Base-by-base conservation (phyloP, 345 rosid species). In the Salix viminalis region DNA sequence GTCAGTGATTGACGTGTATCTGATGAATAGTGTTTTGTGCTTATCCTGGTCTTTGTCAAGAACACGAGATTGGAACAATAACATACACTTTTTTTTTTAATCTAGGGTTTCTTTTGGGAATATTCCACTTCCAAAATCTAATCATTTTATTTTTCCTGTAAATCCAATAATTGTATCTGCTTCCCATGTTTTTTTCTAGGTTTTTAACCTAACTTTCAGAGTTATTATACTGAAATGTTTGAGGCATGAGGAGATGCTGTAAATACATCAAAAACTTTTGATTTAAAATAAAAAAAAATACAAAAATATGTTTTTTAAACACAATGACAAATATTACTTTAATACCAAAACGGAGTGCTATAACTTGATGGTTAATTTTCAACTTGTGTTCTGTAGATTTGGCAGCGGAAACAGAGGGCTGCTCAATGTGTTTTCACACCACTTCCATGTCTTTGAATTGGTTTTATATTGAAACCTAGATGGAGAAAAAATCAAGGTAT, bases 11-110 rank as follows among this genome's bases (percentile, higher is more conserved):
- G 73, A 68, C 44, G 73, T 76, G 79, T 56, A 26, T 46, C 4
- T 46, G 18, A 46, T 13, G 50, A 36, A 65, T 7, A 4, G 34
- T 16, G 44, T 56, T 10, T 50, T 67, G 67, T 68, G 73, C 79
- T 76, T 76, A 50, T 76, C 78, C 34, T 30, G 16, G 67, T 70
- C 70, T 61, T 30, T 3, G 75, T 76, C 79, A 62, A n/a, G 26
- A 24, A 24, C 26, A 24, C 26, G 1, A 24, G 12, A 30, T 1
- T 50, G 36, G 44, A 13, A 2, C 26, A 24, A 24, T 24, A 24
- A 24, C 13, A 14, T 21, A 12, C 32, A 30, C 28, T 21, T 72
- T 72, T 1, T 1, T 71, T 50, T 52, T 37, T 9, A 21, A 69
- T 24, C 21, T 71, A 18, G 2, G 60, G 42, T 44, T 64, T 26